Base-by-base conservation (phyloP, 2,329 filamentous ascomycete species). In the Orbilia ellipsospora region DNA sequence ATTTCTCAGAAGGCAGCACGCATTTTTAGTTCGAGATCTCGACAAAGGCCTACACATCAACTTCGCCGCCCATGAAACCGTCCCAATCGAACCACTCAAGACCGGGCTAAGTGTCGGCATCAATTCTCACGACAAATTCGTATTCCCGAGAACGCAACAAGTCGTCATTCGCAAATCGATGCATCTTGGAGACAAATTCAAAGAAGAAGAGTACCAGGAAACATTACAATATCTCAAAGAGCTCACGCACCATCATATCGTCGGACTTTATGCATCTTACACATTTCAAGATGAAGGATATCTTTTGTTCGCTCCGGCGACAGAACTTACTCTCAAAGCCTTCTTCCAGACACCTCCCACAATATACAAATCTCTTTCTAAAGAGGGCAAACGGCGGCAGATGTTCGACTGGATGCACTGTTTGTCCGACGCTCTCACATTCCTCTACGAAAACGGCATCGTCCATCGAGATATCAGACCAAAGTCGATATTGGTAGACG, bases 321-420 rank as follows among this genome's bases (percentile, higher is more conserved):
- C 86, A 72, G 90, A 92, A 77, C 88, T 87, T 78, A 91, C 84
- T 13, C 85, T 93, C 50, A 89, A 88, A 79, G 87, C 88, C 0
- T 90, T 92, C 80, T 85, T 93, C 72, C 85, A 88, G 16, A 88
- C 87, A 59, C 87, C 87, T 5, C 89, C 90, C 1, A 83, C 86
- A 23, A 86, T 87, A 18, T 86, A 90, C 81, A 90, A 90, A 79
- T 86, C 86, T 60, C 81, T 92, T 4, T 79, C 87, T 2, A 90
- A 91, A 80, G 83, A 85, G 62, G 85, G 87, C 45, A 85, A 90
- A 31, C 85, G 89, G 42, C 83, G 84, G 52, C 82, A 90, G 13
- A 81, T 92, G 84, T 84, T 92, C 80, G 89, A 91, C 80, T 93
- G 91, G 91, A 87, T 93, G 79, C 88, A 91, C 79, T 93, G 91